Evolutionary conservation across 345 rosid genomes (phyloP).

Genomic region (Balakata baccata): DNA sequence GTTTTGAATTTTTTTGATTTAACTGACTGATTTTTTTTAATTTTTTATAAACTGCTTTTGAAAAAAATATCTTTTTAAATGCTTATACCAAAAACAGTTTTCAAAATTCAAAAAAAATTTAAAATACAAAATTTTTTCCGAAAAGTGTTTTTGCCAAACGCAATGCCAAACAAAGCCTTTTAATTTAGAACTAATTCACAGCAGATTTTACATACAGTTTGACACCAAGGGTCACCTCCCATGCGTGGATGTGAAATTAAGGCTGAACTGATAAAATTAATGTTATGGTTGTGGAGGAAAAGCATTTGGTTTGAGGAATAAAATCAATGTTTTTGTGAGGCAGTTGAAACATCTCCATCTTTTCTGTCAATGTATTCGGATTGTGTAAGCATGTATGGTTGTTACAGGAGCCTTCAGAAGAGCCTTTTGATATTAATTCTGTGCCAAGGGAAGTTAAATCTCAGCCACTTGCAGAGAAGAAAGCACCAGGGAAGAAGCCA

Average conservation of each 20-base stretch:
- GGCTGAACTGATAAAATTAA: neutral
- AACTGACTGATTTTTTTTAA: too few relatives aligned
- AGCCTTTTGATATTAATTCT: constrained; percentile 70
- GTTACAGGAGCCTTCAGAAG: constrained; percentile 76
- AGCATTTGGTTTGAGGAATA: neutral
- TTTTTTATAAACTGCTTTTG: too few relatives aligned
- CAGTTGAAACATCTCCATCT: neutral
- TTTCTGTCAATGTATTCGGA: constrained; percentile 6
- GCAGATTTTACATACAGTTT: neutral
- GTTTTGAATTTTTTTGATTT: too few relatives aligned
- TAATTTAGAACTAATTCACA: neutral
- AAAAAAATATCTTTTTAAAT: too few relatives aligned
- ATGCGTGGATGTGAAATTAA: neutral
- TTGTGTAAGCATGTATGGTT: constrained; percentile 11
- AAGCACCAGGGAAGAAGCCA: constrained; percentile 85
- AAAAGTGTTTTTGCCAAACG: too few relatives aligned
- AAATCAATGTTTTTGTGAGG: neutral
- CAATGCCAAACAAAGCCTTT: too few relatives aligned
- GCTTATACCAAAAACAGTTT: too few relatives aligned
- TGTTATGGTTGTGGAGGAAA: constrained; percentile 22
- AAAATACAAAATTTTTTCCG: too few relatives aligned
- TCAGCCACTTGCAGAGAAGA: constrained; percentile 88
- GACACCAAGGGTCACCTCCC: neutral
- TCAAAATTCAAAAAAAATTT: too few relatives aligned
- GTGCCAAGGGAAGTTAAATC: constrained; percentile 86